Evolutionary conservation across 345 rosid genomes (phyloP).

Genomic region (Hibiscus tridactylites): DNA sequence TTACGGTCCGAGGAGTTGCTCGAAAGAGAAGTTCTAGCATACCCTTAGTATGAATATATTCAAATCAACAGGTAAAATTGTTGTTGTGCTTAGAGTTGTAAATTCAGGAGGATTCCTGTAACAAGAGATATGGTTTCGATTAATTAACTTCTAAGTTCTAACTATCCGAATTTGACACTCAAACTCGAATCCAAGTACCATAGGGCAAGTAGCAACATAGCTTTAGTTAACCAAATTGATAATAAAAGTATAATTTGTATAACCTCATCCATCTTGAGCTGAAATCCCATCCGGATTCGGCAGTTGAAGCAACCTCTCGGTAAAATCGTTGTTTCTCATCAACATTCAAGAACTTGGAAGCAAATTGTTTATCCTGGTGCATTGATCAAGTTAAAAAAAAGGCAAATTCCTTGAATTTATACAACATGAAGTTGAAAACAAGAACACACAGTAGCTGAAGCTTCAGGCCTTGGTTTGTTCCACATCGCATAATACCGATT

Average conservation of each 20-base stretch:
- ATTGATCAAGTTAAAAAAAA: conserved; percentile 6
- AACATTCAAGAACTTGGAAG: conserved; percentile 39
- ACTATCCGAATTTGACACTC: too few relatives aligned
- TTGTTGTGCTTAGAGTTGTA: conserved; percentile 61
- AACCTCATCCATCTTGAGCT: conserved; percentile 96
- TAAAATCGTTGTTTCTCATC: conserved; percentile 55
- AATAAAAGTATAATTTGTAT: background rate
- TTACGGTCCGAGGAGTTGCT: background rate
- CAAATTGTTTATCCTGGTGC: conserved; percentile 51
- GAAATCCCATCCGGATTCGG: conserved; percentile 96
- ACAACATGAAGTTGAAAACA: background rate
- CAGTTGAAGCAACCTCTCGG: conserved; percentile 66
- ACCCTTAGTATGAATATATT: conserved; percentile 71
- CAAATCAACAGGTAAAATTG: conserved; percentile 76
- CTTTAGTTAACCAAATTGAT: background rate
- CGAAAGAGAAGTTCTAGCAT: conserved; percentile 2
- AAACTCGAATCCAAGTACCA: too few relatives aligned
- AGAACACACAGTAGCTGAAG: conserved; percentile 44
- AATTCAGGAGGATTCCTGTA: conserved; percentile 54
- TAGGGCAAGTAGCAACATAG: background rate
- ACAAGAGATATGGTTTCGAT: background rate
- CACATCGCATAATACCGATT: conserved; percentile 88
- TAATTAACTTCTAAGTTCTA: too few relatives aligned
- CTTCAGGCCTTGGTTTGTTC: conserved; percentile 86
- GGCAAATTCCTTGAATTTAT: background rate